These are phyloP conservation scores for Flaveria bidentis DNA, from an alignment of 129 eudicot species.

Conservation along the genomic window DNA sequence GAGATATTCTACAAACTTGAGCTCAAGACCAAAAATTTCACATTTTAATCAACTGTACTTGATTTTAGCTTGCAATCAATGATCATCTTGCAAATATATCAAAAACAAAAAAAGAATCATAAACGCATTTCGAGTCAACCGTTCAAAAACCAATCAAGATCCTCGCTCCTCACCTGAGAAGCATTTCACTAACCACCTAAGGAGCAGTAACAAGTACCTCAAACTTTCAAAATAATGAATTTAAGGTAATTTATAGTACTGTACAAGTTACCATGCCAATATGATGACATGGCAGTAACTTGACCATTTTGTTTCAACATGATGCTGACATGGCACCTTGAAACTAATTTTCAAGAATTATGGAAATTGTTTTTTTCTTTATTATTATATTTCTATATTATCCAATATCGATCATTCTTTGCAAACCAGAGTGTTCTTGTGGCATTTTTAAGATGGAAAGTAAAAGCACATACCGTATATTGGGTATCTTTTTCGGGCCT, in stretches of 20 bases:
- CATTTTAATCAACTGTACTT: background rate
- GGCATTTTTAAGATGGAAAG: background rate
- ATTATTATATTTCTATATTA: background rate
- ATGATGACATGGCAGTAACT: background rate
- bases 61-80: background rate
- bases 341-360: background rate
- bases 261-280: background rate
- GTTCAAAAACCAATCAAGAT: background rate
- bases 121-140: background rate
- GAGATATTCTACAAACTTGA: background rate
- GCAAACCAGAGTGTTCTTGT: slow-evolving; percentile 7
- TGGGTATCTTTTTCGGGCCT: slow-evolving; percentile 24
- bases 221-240: background rate
- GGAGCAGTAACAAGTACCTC: background rate
- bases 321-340: background rate
- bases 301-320: background rate
- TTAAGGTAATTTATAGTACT: background rate
- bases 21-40: background rate
- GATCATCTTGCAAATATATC: background rate
- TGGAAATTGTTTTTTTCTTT: background rate
- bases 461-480: slow-evolving; percentile 23
- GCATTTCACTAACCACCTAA: too few species aligned
- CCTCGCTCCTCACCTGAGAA: background rate
- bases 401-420: slow-evolving; percentile 6
- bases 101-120: background rate